Base-by-base conservation (phyloP, 2,329 filamentous ascomycete species). In the Dactylellina drechsleri region DNA sequence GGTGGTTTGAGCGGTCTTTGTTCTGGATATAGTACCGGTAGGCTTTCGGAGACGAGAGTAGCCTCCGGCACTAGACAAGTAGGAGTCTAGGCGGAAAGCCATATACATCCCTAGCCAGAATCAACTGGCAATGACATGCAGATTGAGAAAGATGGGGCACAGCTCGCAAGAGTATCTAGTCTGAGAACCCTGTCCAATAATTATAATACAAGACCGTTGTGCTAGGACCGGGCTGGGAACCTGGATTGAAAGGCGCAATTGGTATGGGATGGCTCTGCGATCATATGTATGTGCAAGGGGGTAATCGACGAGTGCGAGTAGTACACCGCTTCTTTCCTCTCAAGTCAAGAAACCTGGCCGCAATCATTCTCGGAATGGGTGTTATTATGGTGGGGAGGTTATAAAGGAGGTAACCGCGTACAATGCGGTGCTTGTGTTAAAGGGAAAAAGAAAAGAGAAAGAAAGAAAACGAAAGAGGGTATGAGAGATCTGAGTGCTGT, bases 341-440 rank as follows among this genome's bases (percentile, higher is more conserved):
- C 61, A 61, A 66, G 61, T 56, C 66, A 73, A 73, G 68, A 66
- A 66, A 54, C 57, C 36, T 47, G 54, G 68, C 68, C 54, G 61
- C 49, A 31, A 62, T 61, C 61, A 40, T 45, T 50, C 54, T 60
- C 26, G 47, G 61, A 73, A 61, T 66, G 68, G 31, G 66, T 56
- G 20, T 16, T 18, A 50, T 66, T 47, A 62, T 66, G 50, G 68
- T 66, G 68, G 61, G 53, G 53, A 60, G 40, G 49, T 56, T 28
- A 47, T 61, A 73, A 73, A 66, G 60, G 68, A 73, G 66, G 61
- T 73, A 73, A 73, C 68, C 54, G 41, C 56, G 68, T 66, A 73
- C 68, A 65, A 73, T 73, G 68, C 68, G 26, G 68, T 73, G 61
- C 68, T 73, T 73, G 68, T 73, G 68, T 73, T 60, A 73, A 65